These are phyloP conservation scores for Leptosphaerulina australis DNA, from an alignment of 2,329 filamentous ascomycete genomes.

Conservation along the genomic window DNA sequence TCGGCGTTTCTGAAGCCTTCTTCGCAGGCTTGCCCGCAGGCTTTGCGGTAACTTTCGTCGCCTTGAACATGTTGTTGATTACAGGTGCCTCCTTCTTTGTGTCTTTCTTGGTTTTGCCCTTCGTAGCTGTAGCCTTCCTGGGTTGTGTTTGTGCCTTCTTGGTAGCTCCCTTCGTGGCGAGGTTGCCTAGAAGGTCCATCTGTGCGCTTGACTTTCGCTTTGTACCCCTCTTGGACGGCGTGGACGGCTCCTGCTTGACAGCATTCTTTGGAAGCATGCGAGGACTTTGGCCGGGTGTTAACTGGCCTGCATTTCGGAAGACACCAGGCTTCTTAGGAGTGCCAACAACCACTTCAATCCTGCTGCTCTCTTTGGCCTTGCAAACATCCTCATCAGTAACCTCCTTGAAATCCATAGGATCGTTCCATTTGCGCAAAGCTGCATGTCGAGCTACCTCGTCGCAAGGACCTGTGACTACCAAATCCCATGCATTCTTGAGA, in stretches of 20 bases:
- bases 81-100: conserved; percentile 28
- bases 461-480: conserved; percentile 84
- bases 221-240: conserved; percentile 42
- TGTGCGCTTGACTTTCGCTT: conserved; percentile 41
- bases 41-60: conserved; percentile 33
- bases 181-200: conserved; percentile 29
- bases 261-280: conserved; percentile 35
- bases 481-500: conserved; percentile 90
- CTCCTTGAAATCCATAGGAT: conserved; percentile 47
- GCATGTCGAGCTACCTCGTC: conserved; percentile 83
- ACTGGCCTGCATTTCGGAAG: conserved; percentile 40
- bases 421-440: conserved; percentile 65
- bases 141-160: conserved; percentile 35
- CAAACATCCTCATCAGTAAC: conserved; percentile 44
- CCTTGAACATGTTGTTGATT: conserved; percentile 41
- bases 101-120: conserved; percentile 37
- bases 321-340: conserved; percentile 41
- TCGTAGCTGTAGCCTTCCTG: conserved; percentile 38
- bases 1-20: conserved; percentile 8
- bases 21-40: conserved; percentile 21
- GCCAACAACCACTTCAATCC: conserved; percentile 41
- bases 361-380: conserved; percentile 40
- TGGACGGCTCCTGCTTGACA: conserved; percentile 34
- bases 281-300: conserved; percentile 46
- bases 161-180: conserved; percentile 28